Evolutionary conservation across 768 basidiomycete genomes (phyloP), one percentile per base, ranked within the genome.

Genomic region (Agrocybe pediades): DNA sequence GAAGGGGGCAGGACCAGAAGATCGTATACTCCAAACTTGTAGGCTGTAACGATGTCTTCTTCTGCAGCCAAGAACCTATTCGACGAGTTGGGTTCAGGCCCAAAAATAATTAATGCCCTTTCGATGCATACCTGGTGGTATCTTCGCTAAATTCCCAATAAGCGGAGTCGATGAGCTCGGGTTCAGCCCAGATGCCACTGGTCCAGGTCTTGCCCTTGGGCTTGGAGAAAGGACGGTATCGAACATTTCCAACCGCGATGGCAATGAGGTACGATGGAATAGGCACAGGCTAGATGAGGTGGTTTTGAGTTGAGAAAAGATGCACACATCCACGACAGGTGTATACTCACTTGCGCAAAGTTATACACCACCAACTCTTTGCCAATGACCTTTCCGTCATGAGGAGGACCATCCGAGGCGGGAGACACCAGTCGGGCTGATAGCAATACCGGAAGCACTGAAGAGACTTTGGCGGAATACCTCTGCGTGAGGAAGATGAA

Each of bases 201-300:
- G 73, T 85, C 91, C 96, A 93, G n/a, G 75, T 64, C 59, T 82
- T 87, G 16, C 85, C 89, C 29, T 81, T 69, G 9, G 79, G 70
- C 26, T 73, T 69, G 2, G 79, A 71, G 65, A 95, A 92, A 0
- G 83, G 63, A 9, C 76, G 82, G 69, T 95, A 95, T 19, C 75
- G 78, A 2, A 97, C 71, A 64, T 96, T 88, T 1, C 95, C 95
- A 0, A 83, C 79, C 0, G 95, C 95, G 49, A 98, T 87, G 2
- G 96, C 96, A 45, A 98, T 79, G n/a, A 98, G 76, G 66, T 98
- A 98, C 1, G 88, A 85, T 1, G 96, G 92, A 53, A 98, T 94
- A 3, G 90, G 84, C 17, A 92, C 81, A 6, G 82, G 84, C 91
- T 98, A 33, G 23, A 39, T 13, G 17, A 4, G 2, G 25, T 23